phyloP scores from a whole-genome alignment of 192 early-diverging fungal genomes.

The Backusella psychrophila region DNA sequence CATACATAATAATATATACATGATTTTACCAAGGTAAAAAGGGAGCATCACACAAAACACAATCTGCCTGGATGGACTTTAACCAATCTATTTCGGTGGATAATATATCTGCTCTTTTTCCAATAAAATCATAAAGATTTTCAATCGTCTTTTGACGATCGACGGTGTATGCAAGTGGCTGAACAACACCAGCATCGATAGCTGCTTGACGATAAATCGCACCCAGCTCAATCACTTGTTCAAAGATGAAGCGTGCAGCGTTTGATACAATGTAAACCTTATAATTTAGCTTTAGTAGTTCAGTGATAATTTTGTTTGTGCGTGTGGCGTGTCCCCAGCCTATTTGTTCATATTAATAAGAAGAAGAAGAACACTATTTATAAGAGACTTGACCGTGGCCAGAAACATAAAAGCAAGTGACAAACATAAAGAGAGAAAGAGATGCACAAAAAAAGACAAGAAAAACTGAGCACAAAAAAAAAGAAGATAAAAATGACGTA shows the following conservation, averaged over 20 bases:
- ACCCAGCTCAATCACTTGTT: constrained; percentile 45
- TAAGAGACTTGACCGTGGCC: constrained; percentile 47
- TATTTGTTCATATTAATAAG: constrained; percentile 6
- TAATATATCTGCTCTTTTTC: constrained; percentile 37
- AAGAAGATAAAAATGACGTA: neutral
- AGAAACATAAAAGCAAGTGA: constrained; percentile 57
- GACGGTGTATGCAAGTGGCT: constrained; percentile 58
- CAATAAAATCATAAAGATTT: constrained; percentile 46
- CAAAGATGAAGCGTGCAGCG: constrained; percentile 57
- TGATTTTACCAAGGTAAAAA: constrained; percentile 54
- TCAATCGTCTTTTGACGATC: constrained; percentile 53
- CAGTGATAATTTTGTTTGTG: constrained; percentile 52
- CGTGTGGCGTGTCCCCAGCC: constrained; percentile 62
- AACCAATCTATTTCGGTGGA: constrained; percentile 50
- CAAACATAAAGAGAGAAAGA: constrained; percentile 22
- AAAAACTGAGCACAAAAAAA: neutral
- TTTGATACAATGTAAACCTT: constrained; percentile 56
- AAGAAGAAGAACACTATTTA: neutral
- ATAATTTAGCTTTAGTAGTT: constrained; percentile 43
- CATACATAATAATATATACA: neutral
- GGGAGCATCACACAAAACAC: constrained; percentile 55
- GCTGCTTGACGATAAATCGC: constrained; percentile 52
- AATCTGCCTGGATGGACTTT: constrained; percentile 45
- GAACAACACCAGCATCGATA: constrained; percentile 63
- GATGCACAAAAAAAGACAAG: neutral